Conservation (phyloP, 306 rosid genomes). For the Pachyrhizus erosus region DNA sequence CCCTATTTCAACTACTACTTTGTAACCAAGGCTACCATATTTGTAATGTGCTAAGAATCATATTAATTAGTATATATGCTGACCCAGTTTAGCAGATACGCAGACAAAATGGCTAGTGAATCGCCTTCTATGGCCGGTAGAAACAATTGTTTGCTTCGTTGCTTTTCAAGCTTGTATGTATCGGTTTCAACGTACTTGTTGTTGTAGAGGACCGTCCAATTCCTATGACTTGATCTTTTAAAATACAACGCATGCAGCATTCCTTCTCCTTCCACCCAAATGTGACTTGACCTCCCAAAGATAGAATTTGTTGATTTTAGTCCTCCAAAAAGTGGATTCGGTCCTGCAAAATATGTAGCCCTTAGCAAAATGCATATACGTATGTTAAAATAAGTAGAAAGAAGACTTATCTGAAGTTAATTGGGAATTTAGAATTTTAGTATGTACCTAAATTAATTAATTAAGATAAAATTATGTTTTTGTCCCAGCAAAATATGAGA, state of each 20-base stretch:
- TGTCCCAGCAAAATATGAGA: too few species aligned
- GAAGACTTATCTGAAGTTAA: not conserved
- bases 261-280: conserved; percentile 91
- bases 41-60: not conserved
- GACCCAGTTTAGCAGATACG: conserved; percentile 68
- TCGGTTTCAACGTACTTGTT: conserved; percentile 69
- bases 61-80: conserved; percentile 2
- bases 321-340: conserved; percentile 83
- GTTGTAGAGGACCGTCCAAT: conserved; percentile 61
- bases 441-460: not conserved
- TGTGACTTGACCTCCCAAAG: conserved; percentile 61
- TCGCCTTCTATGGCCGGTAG: conserved; percentile 68
- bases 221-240: conserved; percentile 35
- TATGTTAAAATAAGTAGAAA: not conserved
- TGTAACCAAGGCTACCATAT: not conserved
- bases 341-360: conserved; percentile 49
- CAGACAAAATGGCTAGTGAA: conserved; percentile 57
- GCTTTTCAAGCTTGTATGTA: conserved; percentile 61
- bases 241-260: conserved; percentile 79
- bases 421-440: not conserved
- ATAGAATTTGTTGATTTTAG: conserved; percentile 66
- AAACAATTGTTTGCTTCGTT: conserved; percentile 63
- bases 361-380: not conserved
- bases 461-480: too few species aligned
- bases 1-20: not conserved